Base-by-base conservation (phyloP, 768 basidiomycete genomes). In the Tubosaeta sp. region DNA sequence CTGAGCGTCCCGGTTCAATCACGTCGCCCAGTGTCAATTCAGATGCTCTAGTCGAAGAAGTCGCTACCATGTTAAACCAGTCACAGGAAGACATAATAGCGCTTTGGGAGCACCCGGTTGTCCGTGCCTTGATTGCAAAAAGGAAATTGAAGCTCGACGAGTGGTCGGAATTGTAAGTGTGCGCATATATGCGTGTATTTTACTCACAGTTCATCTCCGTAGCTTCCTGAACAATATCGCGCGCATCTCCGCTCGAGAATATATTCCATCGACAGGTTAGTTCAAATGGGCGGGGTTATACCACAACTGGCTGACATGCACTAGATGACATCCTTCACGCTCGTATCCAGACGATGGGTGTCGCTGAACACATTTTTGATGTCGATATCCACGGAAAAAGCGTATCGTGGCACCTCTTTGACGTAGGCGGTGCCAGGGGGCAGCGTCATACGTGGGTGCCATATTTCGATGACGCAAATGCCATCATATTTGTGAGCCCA, bases 311-410 rank as follows among this genome's bases (percentile, higher is more conserved):
- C 40, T 60, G 55, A 56, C 19, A 44, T 39, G 47, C 31, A 8
- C 21, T 53, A 89, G 90, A 92, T 66, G 90, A 93, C 61, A 90
- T 93, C 49, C 74, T 93, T 16, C 88, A 90, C 62, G 89, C 88
- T n/a, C 85, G 90, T 31, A 86, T 93, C 47, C 91, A 91, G 63
- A 93, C 90, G 7, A 90, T 93, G 84, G 90, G 90, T 1, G 85
- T 93, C 4, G 79, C 87, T 0, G 90, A 92, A 66, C 89, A 92
- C 58, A 73, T 83, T 27, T 92, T 92, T 58, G 87, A 89, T 48
- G 84, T 92, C 21, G 81, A 84, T 42, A 80, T 90, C 36, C 86
- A 88, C 55, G 87, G 88, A 13, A 90, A 85, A 64, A 70, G 74
- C 24, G 85, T 89, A 12, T 82, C 84, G 13, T 87, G 84, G 84